These are phyloP conservation scores for Mimosa bimucronata DNA, from an alignment of 306 rosid species.

Conservation along the genomic window DNA sequence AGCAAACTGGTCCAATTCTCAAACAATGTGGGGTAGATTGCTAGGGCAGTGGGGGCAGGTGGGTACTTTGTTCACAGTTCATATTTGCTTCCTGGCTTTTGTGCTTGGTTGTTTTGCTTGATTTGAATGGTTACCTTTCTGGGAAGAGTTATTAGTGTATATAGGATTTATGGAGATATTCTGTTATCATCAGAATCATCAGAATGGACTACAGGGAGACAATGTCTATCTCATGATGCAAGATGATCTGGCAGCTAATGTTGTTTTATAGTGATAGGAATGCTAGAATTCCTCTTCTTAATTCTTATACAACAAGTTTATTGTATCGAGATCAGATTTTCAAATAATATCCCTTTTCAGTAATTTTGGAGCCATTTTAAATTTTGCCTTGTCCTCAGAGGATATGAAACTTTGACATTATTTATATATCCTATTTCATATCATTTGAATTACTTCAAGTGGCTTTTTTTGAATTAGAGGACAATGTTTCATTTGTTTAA, in stretches of 20 bases:
- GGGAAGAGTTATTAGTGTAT: slow-evolving; percentile 35
- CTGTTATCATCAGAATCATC: slow-evolving; percentile 38
- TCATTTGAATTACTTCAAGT: neutral
- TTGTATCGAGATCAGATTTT: slow-evolving; percentile 1
- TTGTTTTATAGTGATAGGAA: slow-evolving; percentile 34
- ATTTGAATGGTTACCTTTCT: slow-evolving; percentile 33
- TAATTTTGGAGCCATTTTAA: neutral
- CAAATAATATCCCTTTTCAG: slow-evolving; percentile 5
- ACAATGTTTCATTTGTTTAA: neutral
- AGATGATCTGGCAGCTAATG: slow-evolving; percentile 18
- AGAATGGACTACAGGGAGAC: slow-evolving; percentile 15
- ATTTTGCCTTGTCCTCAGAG: neutral
- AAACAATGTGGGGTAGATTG: slow-evolving; percentile 64
- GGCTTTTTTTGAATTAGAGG: neutral
- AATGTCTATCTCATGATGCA: slow-evolving; percentile 33
- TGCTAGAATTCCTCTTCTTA: slow-evolving; percentile 15
- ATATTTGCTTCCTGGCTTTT: slow-evolving; percentile 39
- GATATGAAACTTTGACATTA: neutral
- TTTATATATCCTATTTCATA: neutral
- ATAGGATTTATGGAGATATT: slow-evolving; percentile 31
- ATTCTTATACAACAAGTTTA: neutral
- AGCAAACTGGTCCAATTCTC: slow-evolving; percentile 59
- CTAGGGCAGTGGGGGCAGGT: slow-evolving; percentile 33
- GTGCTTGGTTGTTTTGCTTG: slow-evolving; percentile 29
- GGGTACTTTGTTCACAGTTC: slow-evolving; percentile 23